Base-by-base conservation (phyloP, 768 basidiomycete species). In the Psilocybe cyanescens region DNA sequence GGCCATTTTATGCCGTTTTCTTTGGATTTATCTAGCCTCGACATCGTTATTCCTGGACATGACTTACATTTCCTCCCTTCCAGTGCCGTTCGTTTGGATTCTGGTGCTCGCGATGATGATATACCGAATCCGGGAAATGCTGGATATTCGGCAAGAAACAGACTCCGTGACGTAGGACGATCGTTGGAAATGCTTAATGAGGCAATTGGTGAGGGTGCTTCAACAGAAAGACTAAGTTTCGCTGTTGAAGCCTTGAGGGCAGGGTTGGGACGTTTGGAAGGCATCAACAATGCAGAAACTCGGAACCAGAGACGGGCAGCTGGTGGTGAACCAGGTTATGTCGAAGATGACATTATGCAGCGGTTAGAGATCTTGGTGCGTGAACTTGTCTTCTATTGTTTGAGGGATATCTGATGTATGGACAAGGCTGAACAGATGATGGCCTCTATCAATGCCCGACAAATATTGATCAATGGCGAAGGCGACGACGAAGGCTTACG, bases 351-450 rank as follows among this genome's bases (percentile, higher is more conserved):
- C 2, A 63, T 72, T 9, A 70, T 72, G 68, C 72, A 72, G 54
- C 70, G 69, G 29, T 55, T 77, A 47, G 74, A 72, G 55, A 61
- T 68, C 16, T 57, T 77, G 67, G 78, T 77, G 31, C 8, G 76
- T 68, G 16, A 35, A 29, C 14, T 46, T n/a, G 24, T 44, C 29
- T 46, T 47, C 14, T 19, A 29, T 4, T 19, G 14, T 41, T 19
- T 50, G 9, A 41, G 30, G 31, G 12, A 29, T 47, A 37, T 37
- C 47, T 17, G 35, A 58, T 53, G 65, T 52, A 28, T 30, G 46
- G 30, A 54, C 49, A 53, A 78, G 76, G 74, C 76, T 19, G 74
- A 75, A 31, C 73, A 77, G 55, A 74, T 78, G 74, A 60, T 77
- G 31, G 64, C 65, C 14, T 68, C 69, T 16, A 51, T 62, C 31